These are phyloP conservation scores for Neodidymelliopsis sp. DNA, from an alignment of 2,329 filamentous ascomycete species.

Conservation along the genomic window DNA sequence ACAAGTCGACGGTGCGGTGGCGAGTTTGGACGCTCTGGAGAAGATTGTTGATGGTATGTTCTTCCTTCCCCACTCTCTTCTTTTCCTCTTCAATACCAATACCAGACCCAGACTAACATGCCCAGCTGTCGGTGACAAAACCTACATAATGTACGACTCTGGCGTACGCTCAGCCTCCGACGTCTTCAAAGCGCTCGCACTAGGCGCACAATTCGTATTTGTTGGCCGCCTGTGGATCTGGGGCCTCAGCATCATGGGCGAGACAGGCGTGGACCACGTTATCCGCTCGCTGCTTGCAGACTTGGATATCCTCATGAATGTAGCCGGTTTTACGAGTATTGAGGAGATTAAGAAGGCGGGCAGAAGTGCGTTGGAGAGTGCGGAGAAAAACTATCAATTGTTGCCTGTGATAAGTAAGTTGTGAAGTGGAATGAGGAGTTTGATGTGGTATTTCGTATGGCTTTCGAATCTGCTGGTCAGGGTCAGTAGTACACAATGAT, in stretches of 20 bases:
- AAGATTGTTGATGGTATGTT: conserved; percentile 60
- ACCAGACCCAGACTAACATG: conserved; percentile 8
- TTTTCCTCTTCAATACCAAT: no score
- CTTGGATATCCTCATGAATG: conserved; percentile 68
- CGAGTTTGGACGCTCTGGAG: conserved; percentile 66
- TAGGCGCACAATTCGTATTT: conserved; percentile 69
- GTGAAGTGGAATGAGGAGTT: conserved; percentile 20
- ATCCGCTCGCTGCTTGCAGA: conserved; percentile 69
- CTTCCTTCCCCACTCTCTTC: background rate
- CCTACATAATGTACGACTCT: conserved; percentile 67
- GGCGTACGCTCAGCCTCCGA: conserved; percentile 65
- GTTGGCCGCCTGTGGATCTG: conserved; percentile 68
- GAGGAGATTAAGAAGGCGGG: conserved; percentile 57
- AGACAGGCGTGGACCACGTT: conserved; percentile 67
- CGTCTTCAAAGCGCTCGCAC: conserved; percentile 66
- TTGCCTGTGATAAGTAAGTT: conserved; percentile 35
- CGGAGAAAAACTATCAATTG: conserved; percentile 32
- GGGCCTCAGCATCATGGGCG: conserved; percentile 66
- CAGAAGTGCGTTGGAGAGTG: conserved; percentile 33
- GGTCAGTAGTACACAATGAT: no score
- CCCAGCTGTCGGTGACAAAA: conserved; percentile 57
- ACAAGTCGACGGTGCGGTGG: conserved; percentile 68
- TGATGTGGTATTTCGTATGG: no score
- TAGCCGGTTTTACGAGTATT: conserved; percentile 63
- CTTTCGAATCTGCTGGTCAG: no score